Evolutionary conservation across 2,329 filamentous ascomycete species (phyloP).

Genomic region (Metarhizium anisopliae): DNA sequence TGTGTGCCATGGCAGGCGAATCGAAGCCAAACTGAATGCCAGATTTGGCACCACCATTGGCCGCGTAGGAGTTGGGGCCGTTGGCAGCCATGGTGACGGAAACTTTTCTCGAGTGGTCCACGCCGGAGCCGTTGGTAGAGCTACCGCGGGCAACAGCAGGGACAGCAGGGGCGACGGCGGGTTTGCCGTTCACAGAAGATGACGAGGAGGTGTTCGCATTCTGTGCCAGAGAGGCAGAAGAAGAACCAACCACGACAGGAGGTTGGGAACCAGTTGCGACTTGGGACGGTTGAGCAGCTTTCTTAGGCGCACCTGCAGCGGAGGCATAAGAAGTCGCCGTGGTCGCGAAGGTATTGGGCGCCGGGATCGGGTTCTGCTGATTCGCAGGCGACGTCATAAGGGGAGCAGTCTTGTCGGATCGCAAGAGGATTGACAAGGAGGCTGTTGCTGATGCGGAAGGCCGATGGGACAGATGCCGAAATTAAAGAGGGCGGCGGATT

Average conservation of each 20-base stretch:
- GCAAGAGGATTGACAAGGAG: neutral
- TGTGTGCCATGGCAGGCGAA: constrained; percentile 58
- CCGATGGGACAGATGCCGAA: neutral
- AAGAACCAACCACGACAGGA: constrained; percentile 47
- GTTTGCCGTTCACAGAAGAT: constrained; percentile 80
- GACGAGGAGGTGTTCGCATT: constrained; percentile 57
- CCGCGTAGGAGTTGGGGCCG: constrained; percentile 63
- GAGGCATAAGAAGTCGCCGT: constrained; percentile 58
- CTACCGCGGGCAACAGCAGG: constrained; percentile 57
- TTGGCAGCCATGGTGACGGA: constrained; percentile 88
- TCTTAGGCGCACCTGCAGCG: constrained; percentile 55
- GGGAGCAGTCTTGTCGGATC: constrained; percentile 10
- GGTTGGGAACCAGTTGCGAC: constrained; percentile 48
- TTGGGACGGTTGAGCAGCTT: constrained; percentile 51
- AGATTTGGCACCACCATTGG: constrained; percentile 62
- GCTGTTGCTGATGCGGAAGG: neutral
- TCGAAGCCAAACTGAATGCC: constrained; percentile 79
- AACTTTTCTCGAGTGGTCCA: constrained; percentile 73
- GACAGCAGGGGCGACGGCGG: constrained; percentile 59
- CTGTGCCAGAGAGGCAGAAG: constrained; percentile 39
- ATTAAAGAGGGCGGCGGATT: constrained; percentile 8
- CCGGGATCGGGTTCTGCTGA: constrained; percentile 45
- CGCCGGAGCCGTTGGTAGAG: constrained; percentile 57
- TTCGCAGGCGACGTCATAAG: constrained; percentile 54
- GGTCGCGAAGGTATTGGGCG: constrained; percentile 48